Evolutionary conservation across 257 asterid species (phyloP).

Genomic region (Solanum chmielewskii): DNA sequence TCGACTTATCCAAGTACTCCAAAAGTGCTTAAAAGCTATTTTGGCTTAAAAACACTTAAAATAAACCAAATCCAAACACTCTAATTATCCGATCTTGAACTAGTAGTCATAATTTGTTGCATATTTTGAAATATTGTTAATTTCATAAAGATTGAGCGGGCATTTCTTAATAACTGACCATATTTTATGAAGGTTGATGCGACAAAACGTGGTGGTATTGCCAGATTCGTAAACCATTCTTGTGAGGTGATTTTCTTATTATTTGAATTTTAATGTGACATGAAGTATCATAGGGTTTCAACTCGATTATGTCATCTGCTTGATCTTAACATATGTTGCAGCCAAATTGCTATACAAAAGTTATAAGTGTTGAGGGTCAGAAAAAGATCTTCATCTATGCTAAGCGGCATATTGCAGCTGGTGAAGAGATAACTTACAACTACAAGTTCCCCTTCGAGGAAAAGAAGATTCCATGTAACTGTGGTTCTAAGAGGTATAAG

Average conservation of each 20-base stretch:
- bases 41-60: not conserved
- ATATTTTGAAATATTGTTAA: not conserved
- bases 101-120: not conserved
- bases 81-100: not conserved
- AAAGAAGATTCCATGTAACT: slow-evolving; percentile 93
- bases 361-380: slow-evolving; percentile 93
- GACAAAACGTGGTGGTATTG: slow-evolving; percentile 95
- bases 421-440: slow-evolving; percentile 92
- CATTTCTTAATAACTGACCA: not conserved
- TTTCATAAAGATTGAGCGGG: not conserved
- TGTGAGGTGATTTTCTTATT: slow-evolving; percentile 67
- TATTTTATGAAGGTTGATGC: slow-evolving; percentile 80
- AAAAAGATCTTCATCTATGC: slow-evolving; percentile 95
- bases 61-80: not conserved
- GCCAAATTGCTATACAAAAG: slow-evolving; percentile 99
- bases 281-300: not conserved
- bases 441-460: slow-evolving; percentile 97
- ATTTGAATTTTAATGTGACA: slow-evolving; percentile 2
- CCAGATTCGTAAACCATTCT: slow-evolving; percentile 94
- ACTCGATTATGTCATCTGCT: slow-evolving; percentile 5
- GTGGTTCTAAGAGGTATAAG: slow-evolving; percentile 80
- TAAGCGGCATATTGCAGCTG: slow-evolving; percentile 85
- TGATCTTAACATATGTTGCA: slow-evolving; percentile 19
- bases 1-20: not conserved
- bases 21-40: not conserved